phyloP scores from a whole-genome alignment of 306 rosid genomes.

The Cyamopsis tetragonoloba region DNA sequence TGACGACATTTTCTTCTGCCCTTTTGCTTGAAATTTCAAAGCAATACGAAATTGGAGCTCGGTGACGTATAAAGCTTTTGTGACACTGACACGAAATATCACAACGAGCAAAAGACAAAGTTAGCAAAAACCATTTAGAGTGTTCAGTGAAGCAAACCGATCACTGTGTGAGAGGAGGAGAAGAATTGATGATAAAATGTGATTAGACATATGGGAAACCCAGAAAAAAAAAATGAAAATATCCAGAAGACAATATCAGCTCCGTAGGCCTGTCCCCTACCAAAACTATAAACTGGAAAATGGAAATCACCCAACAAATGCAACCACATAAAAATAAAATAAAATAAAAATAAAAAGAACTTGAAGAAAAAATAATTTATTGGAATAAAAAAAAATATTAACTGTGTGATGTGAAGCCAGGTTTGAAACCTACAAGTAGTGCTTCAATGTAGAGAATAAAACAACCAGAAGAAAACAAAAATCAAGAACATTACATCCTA shows the following conservation, averaged over 20 bases:
- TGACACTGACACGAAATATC: slow-evolving; percentile 27
- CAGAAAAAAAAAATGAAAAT: slow-evolving; percentile 38
- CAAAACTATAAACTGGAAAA: no score
- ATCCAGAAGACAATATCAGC: slow-evolving; percentile 63
- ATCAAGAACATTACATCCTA: slow-evolving; percentile 21
- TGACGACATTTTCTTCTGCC: slow-evolving; percentile 1
- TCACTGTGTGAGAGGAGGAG: slow-evolving; percentile 26
- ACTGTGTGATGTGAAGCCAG: slow-evolving; percentile 26
- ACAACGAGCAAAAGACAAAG: slow-evolving; percentile 35
- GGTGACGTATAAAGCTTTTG: slow-evolving; percentile 21
- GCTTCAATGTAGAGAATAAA: slow-evolving; percentile 8
- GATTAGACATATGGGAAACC: slow-evolving; percentile 26
- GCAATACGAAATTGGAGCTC: slow-evolving; percentile 12
- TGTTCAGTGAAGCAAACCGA: slow-evolving; percentile 35
- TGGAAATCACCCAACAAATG: slow-evolving; percentile 44
- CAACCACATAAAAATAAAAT: slow-evolving; percentile 37
- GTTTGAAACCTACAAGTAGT: slow-evolving; percentile 25
- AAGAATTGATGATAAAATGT: slow-evolving; percentile 16
- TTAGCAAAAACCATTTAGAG: not conserved
- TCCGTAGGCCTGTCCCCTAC: slow-evolving; percentile 47
- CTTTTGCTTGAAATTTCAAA: slow-evolving; percentile 23
- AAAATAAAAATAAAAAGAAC: not conserved
- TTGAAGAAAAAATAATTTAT: no score
- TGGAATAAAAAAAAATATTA: slow-evolving; percentile 21
- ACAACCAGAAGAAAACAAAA: slow-evolving; percentile 38